Conservation (phyloP, 441 rosid genomes). For the Jatropha multifida region DNA sequence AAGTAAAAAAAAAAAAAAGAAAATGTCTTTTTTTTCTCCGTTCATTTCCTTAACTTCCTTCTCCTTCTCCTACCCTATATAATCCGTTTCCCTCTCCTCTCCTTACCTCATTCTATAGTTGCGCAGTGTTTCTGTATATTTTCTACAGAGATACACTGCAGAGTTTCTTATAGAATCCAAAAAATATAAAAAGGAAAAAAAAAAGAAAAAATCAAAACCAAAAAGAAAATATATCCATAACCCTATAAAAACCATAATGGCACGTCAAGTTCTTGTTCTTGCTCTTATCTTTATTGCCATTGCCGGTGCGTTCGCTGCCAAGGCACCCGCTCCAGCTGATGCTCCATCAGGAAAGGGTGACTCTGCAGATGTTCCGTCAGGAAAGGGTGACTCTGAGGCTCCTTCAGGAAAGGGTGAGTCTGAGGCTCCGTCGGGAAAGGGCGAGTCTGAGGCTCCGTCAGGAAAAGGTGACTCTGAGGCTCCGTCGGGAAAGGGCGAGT, state of each 20-base stretch:
- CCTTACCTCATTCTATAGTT: conserved; percentile 20
- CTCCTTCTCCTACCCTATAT: conserved; percentile 18
- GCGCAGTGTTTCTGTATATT: conserved; percentile 41
- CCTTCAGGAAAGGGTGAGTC: conserved; percentile 22
- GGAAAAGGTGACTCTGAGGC: conserved; percentile 22
- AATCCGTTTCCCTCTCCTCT: neutral
- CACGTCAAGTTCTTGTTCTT: conserved; percentile 45
- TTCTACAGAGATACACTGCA: conserved; percentile 32
- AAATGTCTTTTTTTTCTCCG: neutral
- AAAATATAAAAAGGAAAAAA: neutral
- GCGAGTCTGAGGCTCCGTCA: too few relatives aligned
- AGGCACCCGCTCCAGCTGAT: conserved; percentile 40
- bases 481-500: conserved; percentile 1
- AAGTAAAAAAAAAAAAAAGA: neutral
- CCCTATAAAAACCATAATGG: conserved; percentile 38
- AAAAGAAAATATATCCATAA: neutral
- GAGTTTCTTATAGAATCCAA: conserved; percentile 8
- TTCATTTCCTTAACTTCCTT: conserved; percentile 16
- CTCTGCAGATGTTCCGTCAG: too few relatives aligned
- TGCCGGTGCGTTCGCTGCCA: conserved; percentile 45
- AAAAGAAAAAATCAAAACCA: neutral
- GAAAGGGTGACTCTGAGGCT: too few relatives aligned
- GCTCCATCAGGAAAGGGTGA: conserved; percentile 9
- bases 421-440: too few relatives aligned
- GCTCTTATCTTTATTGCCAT: conserved; percentile 42